Evolutionary conservation across 2,329 filamentous ascomycete genomes (phyloP).

Genomic region (Dothideomycetes sp.): DNA sequence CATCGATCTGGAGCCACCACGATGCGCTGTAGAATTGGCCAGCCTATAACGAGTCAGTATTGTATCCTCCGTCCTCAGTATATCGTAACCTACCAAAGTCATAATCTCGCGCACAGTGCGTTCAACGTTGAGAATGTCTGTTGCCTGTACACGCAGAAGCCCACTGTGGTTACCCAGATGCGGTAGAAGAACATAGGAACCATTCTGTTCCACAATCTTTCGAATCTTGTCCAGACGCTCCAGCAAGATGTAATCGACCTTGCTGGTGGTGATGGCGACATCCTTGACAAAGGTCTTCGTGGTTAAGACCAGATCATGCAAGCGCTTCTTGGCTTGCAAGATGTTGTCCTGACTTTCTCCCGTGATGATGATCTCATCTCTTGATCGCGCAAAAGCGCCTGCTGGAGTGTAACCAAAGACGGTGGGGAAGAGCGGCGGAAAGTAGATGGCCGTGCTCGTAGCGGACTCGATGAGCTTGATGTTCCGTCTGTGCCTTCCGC

Average conservation of each 20-base stretch:
- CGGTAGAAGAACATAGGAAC: slow-evolving; percentile 88
- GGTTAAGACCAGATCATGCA: slow-evolving; percentile 71
- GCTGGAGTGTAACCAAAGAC: slow-evolving; percentile 84
- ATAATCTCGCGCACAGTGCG: slow-evolving; percentile 92
- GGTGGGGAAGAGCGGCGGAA: slow-evolving; percentile 84
- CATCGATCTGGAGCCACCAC: slow-evolving; percentile 82
- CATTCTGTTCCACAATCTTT: slow-evolving; percentile 95
- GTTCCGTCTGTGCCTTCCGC: slow-evolving; percentile 88
- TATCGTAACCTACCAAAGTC: slow-evolving; percentile 57
- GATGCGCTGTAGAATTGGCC: slow-evolving; percentile 96
- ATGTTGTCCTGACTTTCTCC: slow-evolving; percentile 80
- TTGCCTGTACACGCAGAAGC: slow-evolving; percentile 80
- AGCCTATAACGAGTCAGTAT: slow-evolving; percentile 45
- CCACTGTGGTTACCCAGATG: slow-evolving; percentile 75
- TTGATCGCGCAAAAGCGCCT: slow-evolving; percentile 63
- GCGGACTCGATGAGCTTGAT: slow-evolving; percentile 96
- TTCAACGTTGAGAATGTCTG: slow-evolving; percentile 87
- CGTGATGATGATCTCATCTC: slow-evolving; percentile 90
- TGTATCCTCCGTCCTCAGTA: slow-evolving; percentile 1
- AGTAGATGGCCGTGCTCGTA: slow-evolving; percentile 95
- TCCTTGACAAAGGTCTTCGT: slow-evolving; percentile 78
- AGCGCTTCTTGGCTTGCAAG: slow-evolving; percentile 76
- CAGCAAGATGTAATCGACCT: slow-evolving; percentile 89
- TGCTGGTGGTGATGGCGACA: slow-evolving; percentile 76
- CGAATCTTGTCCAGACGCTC: slow-evolving; percentile 90